These are phyloP conservation scores for Amesomyces nigricolor DNA, from an alignment of 2,329 filamentous ascomycete species.

Conservation along the genomic window DNA sequence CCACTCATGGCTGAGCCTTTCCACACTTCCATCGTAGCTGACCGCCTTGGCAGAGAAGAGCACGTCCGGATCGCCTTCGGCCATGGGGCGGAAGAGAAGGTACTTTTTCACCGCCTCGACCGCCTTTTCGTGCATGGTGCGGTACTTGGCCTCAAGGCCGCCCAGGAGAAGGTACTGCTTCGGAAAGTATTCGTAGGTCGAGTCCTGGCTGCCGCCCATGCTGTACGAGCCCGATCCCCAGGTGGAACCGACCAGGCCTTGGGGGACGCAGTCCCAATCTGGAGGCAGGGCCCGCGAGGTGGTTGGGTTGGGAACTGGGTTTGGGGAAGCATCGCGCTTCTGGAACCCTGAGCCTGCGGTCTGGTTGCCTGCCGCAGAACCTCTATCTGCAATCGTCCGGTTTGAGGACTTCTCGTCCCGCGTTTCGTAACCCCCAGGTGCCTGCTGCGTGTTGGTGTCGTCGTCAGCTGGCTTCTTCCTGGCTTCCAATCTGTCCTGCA, in stretches of 20 bases:
- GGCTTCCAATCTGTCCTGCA: constrained; percentile 28
- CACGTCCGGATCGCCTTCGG: constrained; percentile 61
- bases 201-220: constrained; percentile 63
- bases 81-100: constrained; percentile 74
- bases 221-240: constrained; percentile 46
- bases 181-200: constrained; percentile 66
- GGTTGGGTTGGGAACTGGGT: constrained; percentile 24
- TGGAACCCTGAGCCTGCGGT: neutral
- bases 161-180: constrained; percentile 72
- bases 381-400: constrained; percentile 15
- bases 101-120: constrained; percentile 64
- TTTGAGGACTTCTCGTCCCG: neutral
- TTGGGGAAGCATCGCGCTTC: constrained; percentile 2
- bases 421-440: neutral
- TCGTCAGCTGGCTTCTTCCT: constrained; percentile 34
- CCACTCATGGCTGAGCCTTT: constrained; percentile 46
- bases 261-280: constrained; percentile 49
- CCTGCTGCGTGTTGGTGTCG: constrained; percentile 6
- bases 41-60: constrained; percentile 64
- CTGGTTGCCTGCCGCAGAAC: constrained; percentile 25
- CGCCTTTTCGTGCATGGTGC: constrained; percentile 63
- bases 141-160: constrained; percentile 67
- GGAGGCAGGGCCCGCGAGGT: constrained; percentile 32
- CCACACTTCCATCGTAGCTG: constrained; percentile 39
- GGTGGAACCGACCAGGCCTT: constrained; percentile 50